Base-by-base conservation (phyloP, 1,284 basidiomycete species). In the Mycena citricolor region DNA sequence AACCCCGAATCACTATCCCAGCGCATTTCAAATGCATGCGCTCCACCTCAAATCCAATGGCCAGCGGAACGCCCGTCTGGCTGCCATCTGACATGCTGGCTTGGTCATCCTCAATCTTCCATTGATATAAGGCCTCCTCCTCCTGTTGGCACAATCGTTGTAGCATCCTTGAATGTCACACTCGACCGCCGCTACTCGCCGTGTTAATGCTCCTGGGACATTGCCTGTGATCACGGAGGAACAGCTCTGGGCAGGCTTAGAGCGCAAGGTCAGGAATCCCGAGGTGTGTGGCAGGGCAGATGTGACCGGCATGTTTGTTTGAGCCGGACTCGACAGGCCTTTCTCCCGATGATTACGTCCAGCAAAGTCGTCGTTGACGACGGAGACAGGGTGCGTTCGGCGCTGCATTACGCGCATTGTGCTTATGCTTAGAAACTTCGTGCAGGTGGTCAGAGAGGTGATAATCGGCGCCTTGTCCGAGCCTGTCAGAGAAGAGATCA, bases 191-290 rank as follows among this genome's bases (percentile, higher is more conserved):
- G 54, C 54, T 11, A 63, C 56, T 29, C 57, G 63, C 33, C 56
- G 46, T 29, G 57, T 66, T 17, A 66, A 66, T 44, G 59, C 63
- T 5, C 50, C 57, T 2, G 60, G 60, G 2, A 54, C 39, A 5
- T 39, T 54, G 13, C 58, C 59, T 2, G 46, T 53, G 12, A 39
- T 66, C 13, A 62, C 57, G 0, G 58, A 61, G 35, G 61, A 48
- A 16, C 64, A 66, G 36, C 52, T 66, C 1, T 66, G 64, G 64
- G 58, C 62, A 31, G 65, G 60, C 2, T 53, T 67, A 10, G 55
- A 59, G 16, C 54, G 59, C 16, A 66, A 66, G 50, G 61, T 61
- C 6, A 57, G 63, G 10, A 44, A 61, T 4, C 65, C 65, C 1
- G n/a, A 13, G 4, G 49, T 52, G 19, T 36, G 6, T 17, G 20